Evolutionary conservation across 257 asterid genomes (phyloP).

Genomic region (Nicotiana undulata): DNA sequence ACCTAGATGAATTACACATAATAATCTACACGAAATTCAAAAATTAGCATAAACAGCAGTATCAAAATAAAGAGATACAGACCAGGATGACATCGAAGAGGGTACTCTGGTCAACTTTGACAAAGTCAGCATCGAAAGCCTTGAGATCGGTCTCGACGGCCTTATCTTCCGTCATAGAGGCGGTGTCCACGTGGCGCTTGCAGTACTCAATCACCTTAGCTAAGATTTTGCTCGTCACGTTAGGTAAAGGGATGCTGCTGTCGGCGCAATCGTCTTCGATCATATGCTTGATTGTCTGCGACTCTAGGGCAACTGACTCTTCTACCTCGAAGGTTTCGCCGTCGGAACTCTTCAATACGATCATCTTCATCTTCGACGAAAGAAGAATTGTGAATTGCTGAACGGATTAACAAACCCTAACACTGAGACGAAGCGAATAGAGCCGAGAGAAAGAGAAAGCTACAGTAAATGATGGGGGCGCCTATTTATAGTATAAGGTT

Average conservation of each 20-base stretch:
- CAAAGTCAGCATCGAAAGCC: slow-evolving; percentile 7
- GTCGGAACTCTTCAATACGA: slow-evolving; percentile 29
- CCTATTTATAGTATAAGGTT: too few relatives aligned
- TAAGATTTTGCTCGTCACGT: slow-evolving; percentile 28
- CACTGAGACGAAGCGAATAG: too few relatives aligned
- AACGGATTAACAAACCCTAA: background rate
- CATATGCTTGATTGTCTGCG: slow-evolving; percentile 38
- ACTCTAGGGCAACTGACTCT: slow-evolving; percentile 28
- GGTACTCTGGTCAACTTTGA: slow-evolving; percentile 12
- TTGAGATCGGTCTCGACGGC: slow-evolving; percentile 12
- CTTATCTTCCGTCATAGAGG: slow-evolving; percentile 4
- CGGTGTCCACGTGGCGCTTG: slow-evolving; percentile 24
- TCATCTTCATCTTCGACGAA: background rate
- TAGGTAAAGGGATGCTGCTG: slow-evolving; percentile 26
- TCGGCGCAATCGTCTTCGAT: slow-evolving; percentile 40
- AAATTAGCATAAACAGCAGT: background rate
- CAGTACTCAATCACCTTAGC: slow-evolving; percentile 47
- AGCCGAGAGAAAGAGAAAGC: too few relatives aligned
- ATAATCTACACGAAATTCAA: background rate
- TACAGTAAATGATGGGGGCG: too few relatives aligned
- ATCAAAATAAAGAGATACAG: background rate
- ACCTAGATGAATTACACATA: background rate
- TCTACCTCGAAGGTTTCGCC: slow-evolving; percentile 33
- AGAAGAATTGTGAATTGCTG: background rate
- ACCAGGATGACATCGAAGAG: slow-evolving; percentile 19